phyloP scores from a whole-genome alignment of 139 green algal species.

The Micractinium conductrix region DNA sequence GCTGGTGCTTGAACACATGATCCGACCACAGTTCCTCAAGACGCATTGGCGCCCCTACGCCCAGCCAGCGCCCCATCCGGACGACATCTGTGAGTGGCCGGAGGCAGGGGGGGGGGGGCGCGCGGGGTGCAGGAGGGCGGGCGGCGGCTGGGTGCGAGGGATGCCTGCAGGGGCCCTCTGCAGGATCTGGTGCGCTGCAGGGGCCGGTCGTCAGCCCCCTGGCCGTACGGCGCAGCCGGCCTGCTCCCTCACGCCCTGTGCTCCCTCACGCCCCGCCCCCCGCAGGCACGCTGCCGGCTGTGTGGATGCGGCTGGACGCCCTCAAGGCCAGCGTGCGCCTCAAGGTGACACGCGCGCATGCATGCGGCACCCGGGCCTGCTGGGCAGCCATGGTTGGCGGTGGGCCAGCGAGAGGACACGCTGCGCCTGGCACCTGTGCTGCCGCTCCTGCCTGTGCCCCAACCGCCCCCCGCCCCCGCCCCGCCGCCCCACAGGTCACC shows the following conservation, averaged over 20 bases:
- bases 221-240: background rate
- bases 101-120: no score
- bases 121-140: no score
- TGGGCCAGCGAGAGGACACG: background rate
- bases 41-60: conserved; percentile 67
- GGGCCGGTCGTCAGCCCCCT: background rate
- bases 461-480: background rate
- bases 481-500: background rate
- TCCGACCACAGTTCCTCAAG: conserved; percentile 58
- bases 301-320: conserved; percentile 46
- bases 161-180: background rate
- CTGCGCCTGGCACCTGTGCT: background rate
- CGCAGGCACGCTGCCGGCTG: conserved; percentile 31
- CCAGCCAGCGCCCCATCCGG: conserved; percentile 60
- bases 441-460: background rate
- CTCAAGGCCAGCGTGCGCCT: conserved; percentile 22
- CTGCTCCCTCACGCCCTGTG: background rate
- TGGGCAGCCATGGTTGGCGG: background rate
- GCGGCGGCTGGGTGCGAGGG: no score
- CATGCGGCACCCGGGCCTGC: background rate
- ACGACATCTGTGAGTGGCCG: conserved; percentile 33
- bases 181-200: background rate
- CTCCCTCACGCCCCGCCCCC: background rate
- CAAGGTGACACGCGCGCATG: conserved; percentile 16
- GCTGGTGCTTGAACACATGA: conserved; percentile 59